A percentile compares a stretch with the other conserved stretches of the same genome.
Evolutionary conservation across 192 early-diverging fungal species (phyloP).

Genomic region (Physocladia obscura): DNA sequence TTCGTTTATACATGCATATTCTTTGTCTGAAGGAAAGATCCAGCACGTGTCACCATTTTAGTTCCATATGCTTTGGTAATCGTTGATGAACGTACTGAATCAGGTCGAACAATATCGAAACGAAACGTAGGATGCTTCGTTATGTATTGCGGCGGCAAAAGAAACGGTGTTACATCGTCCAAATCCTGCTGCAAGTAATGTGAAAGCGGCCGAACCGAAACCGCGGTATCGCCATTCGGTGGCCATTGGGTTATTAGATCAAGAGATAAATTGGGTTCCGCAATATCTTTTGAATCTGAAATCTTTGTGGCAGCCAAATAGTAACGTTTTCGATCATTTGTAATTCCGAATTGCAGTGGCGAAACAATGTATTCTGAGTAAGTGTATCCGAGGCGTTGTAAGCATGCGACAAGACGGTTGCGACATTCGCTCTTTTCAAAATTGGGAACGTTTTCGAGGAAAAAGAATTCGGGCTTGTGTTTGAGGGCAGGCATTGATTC

Average conservation of each 20-base stretch:
- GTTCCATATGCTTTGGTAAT: conserved; percentile 80
- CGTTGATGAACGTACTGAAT: conserved; percentile 25
- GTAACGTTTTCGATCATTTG: conserved; percentile 55
- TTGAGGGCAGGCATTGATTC: conserved; percentile 37
- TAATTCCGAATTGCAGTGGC: conserved; percentile 53
- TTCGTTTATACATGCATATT: conserved; percentile 56
- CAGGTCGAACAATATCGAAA: conserved; percentile 41
- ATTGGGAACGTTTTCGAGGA: conserved; percentile 62
- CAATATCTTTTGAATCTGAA: neutral
- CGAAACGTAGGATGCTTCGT: conserved; percentile 41
- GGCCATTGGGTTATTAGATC: conserved; percentile 16
- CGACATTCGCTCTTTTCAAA: conserved; percentile 47
- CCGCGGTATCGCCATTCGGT: neutral
- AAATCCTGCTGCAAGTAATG: conserved; percentile 38
- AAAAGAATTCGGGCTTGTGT: conserved; percentile 39
- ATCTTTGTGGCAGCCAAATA: conserved; percentile 44
- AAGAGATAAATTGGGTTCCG: conserved; percentile 10
- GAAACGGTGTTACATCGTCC: conserved; percentile 23
- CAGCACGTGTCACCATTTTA: conserved; percentile 73
- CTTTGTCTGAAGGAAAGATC: conserved; percentile 74
- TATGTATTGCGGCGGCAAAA: conserved; percentile 38
- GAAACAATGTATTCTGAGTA: conserved; percentile 46
- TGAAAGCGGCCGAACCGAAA: conserved; percentile 6
- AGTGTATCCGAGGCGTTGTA: conserved; percentile 42
- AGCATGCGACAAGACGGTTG: conserved; percentile 32